phyloP scores from a whole-genome alignment of 2,329 filamentous ascomycete genomes.

The Aspergillus ochraceoroseus region DNA sequence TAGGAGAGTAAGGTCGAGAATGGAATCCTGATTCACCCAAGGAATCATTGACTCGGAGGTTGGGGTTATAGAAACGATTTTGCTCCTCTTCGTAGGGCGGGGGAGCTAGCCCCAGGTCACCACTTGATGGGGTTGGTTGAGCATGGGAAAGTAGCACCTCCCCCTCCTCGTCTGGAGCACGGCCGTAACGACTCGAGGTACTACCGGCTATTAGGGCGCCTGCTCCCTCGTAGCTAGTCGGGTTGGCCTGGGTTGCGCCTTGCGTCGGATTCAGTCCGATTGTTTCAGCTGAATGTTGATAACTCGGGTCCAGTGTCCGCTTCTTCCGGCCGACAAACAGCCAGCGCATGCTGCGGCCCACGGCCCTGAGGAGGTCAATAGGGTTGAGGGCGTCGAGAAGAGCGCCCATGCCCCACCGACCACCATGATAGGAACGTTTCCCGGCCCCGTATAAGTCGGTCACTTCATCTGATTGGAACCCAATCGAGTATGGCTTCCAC shows the following conservation, averaged over 20 bases:
- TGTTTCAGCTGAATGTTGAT: slow-evolving; percentile 28
- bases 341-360: slow-evolving; percentile 73
- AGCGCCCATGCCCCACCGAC: slow-evolving; percentile 60
- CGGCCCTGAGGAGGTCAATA: slow-evolving; percentile 77
- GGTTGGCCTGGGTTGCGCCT: slow-evolving; percentile 11
- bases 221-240: slow-evolving; percentile 30
- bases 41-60: slow-evolving; percentile 11
- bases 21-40: slow-evolving; percentile 16
- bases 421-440: slow-evolving; percentile 57
- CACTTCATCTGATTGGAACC: slow-evolving; percentile 47
- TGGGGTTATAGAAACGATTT: slow-evolving; percentile 13
- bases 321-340: slow-evolving; percentile 66
- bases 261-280: slow-evolving; percentile 29
- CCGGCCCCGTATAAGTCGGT: slow-evolving; percentile 40
- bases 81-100: slow-evolving; percentile 19
- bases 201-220: slow-evolving; percentile 21
- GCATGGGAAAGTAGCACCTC: slow-evolving; percentile 38
- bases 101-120: slow-evolving; percentile 15
- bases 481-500: slow-evolving; percentile 62
- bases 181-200: slow-evolving; percentile 24
- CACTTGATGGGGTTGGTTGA: slow-evolving; percentile 29
- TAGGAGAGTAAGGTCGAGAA: slow-evolving; percentile 19
- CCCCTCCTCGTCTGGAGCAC: slow-evolving; percentile 34
- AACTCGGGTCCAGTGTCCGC: slow-evolving; percentile 40
- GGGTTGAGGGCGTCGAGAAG: slow-evolving; percentile 69